Evolutionary conservation across 106 monocot genomes (phyloP), one percentile per base, ranked within the genome.

Genomic region (Xerophyta viscosa): DNA sequence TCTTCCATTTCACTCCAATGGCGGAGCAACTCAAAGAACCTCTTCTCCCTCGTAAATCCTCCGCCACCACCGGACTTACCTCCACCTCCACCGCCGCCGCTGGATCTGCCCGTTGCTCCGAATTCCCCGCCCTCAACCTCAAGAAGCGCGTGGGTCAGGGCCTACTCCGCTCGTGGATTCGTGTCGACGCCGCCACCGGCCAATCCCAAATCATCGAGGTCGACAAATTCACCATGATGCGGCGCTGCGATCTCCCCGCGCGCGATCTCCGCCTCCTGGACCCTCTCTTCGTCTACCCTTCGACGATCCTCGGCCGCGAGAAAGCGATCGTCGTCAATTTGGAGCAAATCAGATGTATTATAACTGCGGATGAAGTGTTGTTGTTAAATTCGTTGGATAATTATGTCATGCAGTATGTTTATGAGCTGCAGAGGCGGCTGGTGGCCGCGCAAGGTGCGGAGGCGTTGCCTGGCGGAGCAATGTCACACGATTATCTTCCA

Each of bases 311-410:
- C 13, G 61, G 50, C 20, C 66, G 87, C 12, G 82, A 88, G 78
- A 82, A 69, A 27, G 87, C 87, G 13, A 82, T 88, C 28, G 82
- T 82, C 19, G 73, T 82, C 74, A 88, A 70, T 53, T 71, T 88
- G 4, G 87, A 88, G 45, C 71, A 82, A 33, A 69, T 88, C 15
- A 52, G 87, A 59, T 88, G 87, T 50, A 88, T 88, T 42, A 88
- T 88, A 27, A 88, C 57, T 47, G 82, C 87, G 0, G 87, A 87
- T 54, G 75, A 82, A 30, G 82, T 79, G 31, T 54, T 83, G n/a
- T 58, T 83, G 28, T 62, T 83, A 79, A 66, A 76, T 30, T 76
- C 79, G 3, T 62, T 57, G 22, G 88, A 88, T 39, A 37, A 14
- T 29, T 69, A 49, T 48, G 76, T 72, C 9, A 1, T 70, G 56